Conservation (phyloP, 1,284 basidiomycete species). For the Pyrrhoderma lamaoense region DNA sequence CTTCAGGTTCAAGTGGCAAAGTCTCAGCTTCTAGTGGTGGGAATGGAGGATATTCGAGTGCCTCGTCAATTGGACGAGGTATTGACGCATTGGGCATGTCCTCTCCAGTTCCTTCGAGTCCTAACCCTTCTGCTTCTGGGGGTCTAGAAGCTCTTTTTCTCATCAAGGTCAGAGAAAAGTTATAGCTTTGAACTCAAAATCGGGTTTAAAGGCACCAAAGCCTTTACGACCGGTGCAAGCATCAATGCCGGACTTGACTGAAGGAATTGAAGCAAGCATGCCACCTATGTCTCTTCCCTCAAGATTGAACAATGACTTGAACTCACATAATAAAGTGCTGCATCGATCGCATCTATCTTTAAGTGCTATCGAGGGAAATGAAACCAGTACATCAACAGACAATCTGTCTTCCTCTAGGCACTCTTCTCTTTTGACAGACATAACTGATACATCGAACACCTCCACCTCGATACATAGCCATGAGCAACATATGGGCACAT, state of each 20-base stretch:
- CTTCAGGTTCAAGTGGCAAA: conserved; percentile 3
- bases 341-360: conserved; percentile 2
- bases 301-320: not conserved
- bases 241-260: conserved; percentile 6
- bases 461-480: conserved; percentile 4
- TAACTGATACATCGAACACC: conserved; percentile 10
- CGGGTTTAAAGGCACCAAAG: conserved; percentile 13
- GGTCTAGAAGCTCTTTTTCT: no score
- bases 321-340: no score
- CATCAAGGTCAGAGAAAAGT: not conserved
- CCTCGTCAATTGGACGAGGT: conserved; percentile 12
- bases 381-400: conserved; percentile 6
- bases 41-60: conserved; percentile 7
- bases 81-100: conserved; percentile 4
- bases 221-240: conserved; percentile 2
- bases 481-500: not conserved
- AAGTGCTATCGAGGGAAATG: not conserved
- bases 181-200: conserved; percentile 4
- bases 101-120: conserved; percentile 3
- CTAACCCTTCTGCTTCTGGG: not conserved
- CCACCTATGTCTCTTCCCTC: not conserved
- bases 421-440: conserved; percentile 3
- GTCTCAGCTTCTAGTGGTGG: conserved; percentile 2
- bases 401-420: not conserved
- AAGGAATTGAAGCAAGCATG: conserved; percentile 2